Conservation (phyloP, 371 early-diverging fungal genomes). For the Mucor circinelloides region DNA sequence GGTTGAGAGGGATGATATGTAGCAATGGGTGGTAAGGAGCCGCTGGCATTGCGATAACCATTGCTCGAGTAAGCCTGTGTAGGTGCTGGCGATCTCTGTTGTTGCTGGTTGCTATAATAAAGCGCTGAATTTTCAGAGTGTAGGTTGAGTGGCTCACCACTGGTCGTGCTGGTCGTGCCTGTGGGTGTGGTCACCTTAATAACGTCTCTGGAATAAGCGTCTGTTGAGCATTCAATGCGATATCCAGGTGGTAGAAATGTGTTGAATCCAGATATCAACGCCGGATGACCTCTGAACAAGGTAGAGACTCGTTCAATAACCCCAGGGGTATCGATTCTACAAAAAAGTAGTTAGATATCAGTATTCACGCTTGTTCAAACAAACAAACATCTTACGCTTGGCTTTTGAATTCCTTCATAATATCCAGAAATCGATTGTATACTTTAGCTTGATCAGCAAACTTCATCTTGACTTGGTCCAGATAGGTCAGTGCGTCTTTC, state of each 20-base stretch:
- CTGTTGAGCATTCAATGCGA: slow-evolving; percentile 81
- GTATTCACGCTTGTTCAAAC: not conserved
- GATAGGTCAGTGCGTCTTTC: slow-evolving; percentile 93
- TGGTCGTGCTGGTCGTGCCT: slow-evolving; percentile 62
- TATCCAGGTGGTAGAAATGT: slow-evolving; percentile 98
- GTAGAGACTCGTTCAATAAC: slow-evolving; percentile 95
- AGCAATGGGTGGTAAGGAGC: slow-evolving; percentile 12
- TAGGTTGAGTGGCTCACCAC: slow-evolving; percentile 19
- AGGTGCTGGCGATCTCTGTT: not conserved
- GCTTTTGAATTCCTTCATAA: slow-evolving; percentile 99
- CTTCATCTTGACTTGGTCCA: slow-evolving; percentile 95
- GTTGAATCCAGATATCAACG: slow-evolving; percentile 96
- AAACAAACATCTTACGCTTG: slow-evolving; percentile 65
- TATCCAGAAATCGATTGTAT: slow-evolving; percentile 97
- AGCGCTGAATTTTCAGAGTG: slow-evolving; percentile 6
- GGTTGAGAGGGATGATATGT: slow-evolving; percentile 5
- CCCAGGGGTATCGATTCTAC: slow-evolving; percentile 92
- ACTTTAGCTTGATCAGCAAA: slow-evolving; percentile 92
- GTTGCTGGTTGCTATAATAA: not conserved
- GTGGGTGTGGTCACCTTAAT: slow-evolving; percentile 84
- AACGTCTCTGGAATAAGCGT: slow-evolving; percentile 60
- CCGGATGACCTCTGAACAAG: slow-evolving; percentile 91
- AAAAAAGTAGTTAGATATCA: not conserved
- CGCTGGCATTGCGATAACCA: not conserved
- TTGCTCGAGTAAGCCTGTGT: not conserved